Evolutionary conservation across 345 rosid species (phyloP).

Genomic region (Citrus reticulata): DNA sequence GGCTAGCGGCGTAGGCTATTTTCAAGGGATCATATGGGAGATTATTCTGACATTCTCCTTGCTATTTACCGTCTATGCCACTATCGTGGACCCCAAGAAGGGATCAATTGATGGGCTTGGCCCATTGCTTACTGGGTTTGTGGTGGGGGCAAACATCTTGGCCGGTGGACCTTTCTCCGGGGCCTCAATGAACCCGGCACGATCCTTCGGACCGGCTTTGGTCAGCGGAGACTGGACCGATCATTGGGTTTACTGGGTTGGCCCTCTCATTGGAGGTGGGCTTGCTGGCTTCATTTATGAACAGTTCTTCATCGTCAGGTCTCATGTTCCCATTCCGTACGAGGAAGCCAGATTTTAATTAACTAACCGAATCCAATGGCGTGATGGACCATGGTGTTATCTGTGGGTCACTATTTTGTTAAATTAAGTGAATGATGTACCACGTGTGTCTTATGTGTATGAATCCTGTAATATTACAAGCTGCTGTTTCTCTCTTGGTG

Average conservation of each 20-base stretch:
- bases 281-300: constrained; percentile 72
- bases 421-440: too few species aligned
- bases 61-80: constrained; percentile 81
- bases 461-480: too few species aligned
- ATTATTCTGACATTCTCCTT: constrained; percentile 70
- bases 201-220: constrained; percentile 89
- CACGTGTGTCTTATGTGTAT: too few species aligned
- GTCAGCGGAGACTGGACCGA: constrained; percentile 84
- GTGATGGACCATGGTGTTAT: neutral
- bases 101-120: constrained; percentile 73
- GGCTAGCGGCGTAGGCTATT: constrained; percentile 60
- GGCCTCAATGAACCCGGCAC: constrained; percentile 95
- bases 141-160: constrained; percentile 73
- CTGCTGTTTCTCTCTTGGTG: neutral
- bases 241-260: constrained; percentile 94
- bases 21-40: constrained; percentile 79
- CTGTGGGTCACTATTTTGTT: neutral
- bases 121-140: constrained; percentile 65
- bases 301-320: constrained; percentile 56
- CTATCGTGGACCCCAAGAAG: constrained; percentile 87
- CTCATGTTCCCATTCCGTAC: constrained; percentile 33
- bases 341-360: constrained; percentile 23
- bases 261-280: constrained; percentile 78
- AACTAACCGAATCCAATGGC: neutral
- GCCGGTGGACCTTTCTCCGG: constrained; percentile 89